These are phyloP conservation scores for Hemerocallis citrina DNA, from an alignment of 106 monocot species.

Conservation along the genomic window DNA sequence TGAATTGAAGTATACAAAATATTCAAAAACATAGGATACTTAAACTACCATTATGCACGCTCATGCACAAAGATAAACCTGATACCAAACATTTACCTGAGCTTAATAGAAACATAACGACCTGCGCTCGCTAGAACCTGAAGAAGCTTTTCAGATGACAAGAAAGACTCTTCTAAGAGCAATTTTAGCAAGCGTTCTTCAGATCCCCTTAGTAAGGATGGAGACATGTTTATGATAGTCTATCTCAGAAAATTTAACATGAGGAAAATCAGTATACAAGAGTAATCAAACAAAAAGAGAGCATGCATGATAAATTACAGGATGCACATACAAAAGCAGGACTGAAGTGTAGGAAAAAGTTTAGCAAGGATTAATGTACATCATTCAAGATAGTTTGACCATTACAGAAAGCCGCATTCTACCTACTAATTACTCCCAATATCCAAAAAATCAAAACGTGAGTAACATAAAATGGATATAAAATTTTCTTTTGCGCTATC, in stretches of 20 bases:
- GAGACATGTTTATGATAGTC: conserved; percentile 44
- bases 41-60: background rate
- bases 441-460: no score
- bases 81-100: conserved; percentile 31
- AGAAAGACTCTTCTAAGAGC: conserved; percentile 19
- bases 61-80: background rate
- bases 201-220: conserved; percentile 48
- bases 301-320: background rate
- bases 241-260: conserved; percentile 10
- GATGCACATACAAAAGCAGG: background rate
- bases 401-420: no score
- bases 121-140: conserved; percentile 55
- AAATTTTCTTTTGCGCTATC: no score
- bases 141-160: conserved; percentile 50
- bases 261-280: background rate
- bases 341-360: background rate
- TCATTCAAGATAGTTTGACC: no score
- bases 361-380: background rate
- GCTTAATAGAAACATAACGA: conserved; percentile 38
- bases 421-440: no score
- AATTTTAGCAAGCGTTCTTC: conserved; percentile 45
- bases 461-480: no score
- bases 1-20: background rate
- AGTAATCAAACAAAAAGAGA: background rate
- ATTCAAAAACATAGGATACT: background rate